These are phyloP conservation scores for Phytophthora quininea DNA, from an alignment of 352 stramenopile genomes.

Conservation along the genomic window DNA sequence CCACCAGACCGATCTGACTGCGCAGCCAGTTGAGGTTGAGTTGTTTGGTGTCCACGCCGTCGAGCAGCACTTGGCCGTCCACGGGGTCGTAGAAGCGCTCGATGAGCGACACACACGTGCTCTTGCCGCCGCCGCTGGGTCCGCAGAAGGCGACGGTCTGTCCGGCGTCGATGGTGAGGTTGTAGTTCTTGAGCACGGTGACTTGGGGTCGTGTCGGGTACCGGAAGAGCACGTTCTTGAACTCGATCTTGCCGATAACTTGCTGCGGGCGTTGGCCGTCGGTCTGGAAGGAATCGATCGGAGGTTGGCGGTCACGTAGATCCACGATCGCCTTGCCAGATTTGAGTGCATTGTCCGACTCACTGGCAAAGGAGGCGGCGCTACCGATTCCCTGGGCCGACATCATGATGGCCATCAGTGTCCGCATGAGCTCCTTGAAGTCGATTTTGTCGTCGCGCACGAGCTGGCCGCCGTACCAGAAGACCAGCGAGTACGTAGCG, in stretches of 20 bases:
- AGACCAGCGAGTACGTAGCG: slow-evolving; percentile 47
- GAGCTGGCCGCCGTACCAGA: slow-evolving; percentile 57
- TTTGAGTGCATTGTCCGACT: slow-evolving; percentile 73
- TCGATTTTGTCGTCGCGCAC: slow-evolving; percentile 39
- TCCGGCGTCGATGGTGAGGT: slow-evolving; percentile 70
- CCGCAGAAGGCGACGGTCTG: slow-evolving; percentile 62
- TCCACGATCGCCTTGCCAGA: slow-evolving; percentile 33
- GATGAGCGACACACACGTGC: slow-evolving; percentile 43
- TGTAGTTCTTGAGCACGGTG: slow-evolving; percentile 77
- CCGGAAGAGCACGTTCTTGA: slow-evolving; percentile 68
- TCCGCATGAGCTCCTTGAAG: slow-evolving; percentile 50
- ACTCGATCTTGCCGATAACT: slow-evolving; percentile 44
- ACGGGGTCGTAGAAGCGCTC: slow-evolving; percentile 70
- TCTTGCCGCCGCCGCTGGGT: slow-evolving; percentile 45
- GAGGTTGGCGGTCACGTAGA: slow-evolving; percentile 26
- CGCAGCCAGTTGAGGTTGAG: slow-evolving; percentile 64
- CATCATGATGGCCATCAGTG: slow-evolving; percentile 55
- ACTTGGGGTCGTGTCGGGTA: slow-evolving; percentile 68
- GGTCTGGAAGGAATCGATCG: slow-evolving; percentile 55
- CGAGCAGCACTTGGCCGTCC: slow-evolving; percentile 58
- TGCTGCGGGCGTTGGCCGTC: too few species aligned
- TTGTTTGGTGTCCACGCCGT: slow-evolving; percentile 66
- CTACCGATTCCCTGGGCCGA: slow-evolving; percentile 26
- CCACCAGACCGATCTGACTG: slow-evolving; percentile 54
- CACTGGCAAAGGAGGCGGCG: slow-evolving; percentile 24